phyloP scores from a whole-genome alignment of 352 stramenopile species.

The Pilasporangium apinafurcum region DNA sequence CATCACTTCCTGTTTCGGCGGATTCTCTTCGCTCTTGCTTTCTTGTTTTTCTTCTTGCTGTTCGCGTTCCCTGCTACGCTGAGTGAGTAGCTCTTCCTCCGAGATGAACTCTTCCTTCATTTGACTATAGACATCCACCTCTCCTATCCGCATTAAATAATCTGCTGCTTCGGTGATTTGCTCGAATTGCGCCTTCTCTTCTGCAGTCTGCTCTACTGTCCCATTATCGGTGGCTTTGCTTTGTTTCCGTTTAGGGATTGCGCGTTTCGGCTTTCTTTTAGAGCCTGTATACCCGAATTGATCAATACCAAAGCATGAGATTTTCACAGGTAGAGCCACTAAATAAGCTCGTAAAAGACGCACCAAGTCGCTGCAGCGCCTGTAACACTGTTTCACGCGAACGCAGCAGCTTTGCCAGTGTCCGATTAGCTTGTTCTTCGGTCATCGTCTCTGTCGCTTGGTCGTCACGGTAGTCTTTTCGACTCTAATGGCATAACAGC shows the following conservation, averaged over 20 bases:
- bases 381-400: conserved; percentile 73
- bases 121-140: conserved; percentile 77
- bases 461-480: conserved; percentile 46
- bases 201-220: conserved; percentile 26
- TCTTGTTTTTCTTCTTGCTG: conserved; percentile 14
- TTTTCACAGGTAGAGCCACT: not conserved
- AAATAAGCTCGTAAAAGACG: not conserved
- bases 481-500: conserved; percentile 16
- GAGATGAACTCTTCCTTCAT: conserved; percentile 78
- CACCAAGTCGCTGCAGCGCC: conserved; percentile 62
- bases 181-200: conserved; percentile 79
- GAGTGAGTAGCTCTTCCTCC: conserved; percentile 46
- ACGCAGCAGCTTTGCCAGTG: conserved; percentile 46
- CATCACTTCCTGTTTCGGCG: conserved; percentile 32
- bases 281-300: too few species aligned
- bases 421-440: conserved; percentile 39
- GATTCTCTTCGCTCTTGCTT: conserved; percentile 38
- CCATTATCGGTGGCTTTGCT: conserved; percentile 14
- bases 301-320: not conserved
- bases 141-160: conserved; percentile 67
- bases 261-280: conserved; percentile 39
- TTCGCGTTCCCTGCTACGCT: conserved; percentile 14
- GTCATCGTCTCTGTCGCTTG: conserved; percentile 55
- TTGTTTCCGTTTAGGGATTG: conserved; percentile 55
- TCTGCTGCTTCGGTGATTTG: conserved; percentile 75